Conservation (phyloP, 2,329 filamentous ascomycete genomes). For the Hypocrella siamensis region DNA sequence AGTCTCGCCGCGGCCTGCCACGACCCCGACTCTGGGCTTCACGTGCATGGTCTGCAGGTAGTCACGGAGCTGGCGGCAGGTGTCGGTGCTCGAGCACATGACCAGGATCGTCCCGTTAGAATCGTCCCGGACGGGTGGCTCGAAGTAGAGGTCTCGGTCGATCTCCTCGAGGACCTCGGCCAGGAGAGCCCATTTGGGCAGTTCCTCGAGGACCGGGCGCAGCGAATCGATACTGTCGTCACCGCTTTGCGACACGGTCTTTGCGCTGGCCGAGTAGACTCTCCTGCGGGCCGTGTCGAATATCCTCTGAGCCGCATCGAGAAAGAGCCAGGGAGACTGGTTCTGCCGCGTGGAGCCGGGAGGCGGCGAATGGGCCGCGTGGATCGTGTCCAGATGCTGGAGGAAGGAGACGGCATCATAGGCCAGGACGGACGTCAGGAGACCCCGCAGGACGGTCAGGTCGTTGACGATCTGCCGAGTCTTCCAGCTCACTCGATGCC, state of each 20-base stretch:
- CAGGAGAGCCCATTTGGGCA: conserved; percentile 83
- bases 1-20: conserved; percentile 16
- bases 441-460: conserved; percentile 63
- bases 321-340: conserved; percentile 89
- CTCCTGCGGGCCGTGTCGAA: conserved; percentile 80
- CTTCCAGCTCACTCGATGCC: conserved; percentile 91
- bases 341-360: conserved; percentile 77
- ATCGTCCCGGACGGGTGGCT: conserved; percentile 59
- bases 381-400: conserved; percentile 84
- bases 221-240: conserved; percentile 45
- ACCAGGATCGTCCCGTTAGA: conserved; percentile 87
- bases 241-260: conserved; percentile 26
- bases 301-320: conserved; percentile 87
- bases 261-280: conserved; percentile 62
- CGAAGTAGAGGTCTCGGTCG: conserved; percentile 76
- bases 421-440: conserved; percentile 68
- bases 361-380: conserved; percentile 76
- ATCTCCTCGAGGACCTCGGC: conserved; percentile 90
- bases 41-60: conserved; percentile 86
- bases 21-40: conserved; percentile 38
- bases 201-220: conserved; percentile 74
- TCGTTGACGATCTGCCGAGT: conserved; percentile 91
- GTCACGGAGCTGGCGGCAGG: conserved; percentile 76
- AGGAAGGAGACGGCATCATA: conserved; percentile 87
- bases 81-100: conserved; percentile 84